Base-by-base conservation (phyloP, 2,329 filamentous ascomycete species). In the Leptographium wingfieldii region DNA sequence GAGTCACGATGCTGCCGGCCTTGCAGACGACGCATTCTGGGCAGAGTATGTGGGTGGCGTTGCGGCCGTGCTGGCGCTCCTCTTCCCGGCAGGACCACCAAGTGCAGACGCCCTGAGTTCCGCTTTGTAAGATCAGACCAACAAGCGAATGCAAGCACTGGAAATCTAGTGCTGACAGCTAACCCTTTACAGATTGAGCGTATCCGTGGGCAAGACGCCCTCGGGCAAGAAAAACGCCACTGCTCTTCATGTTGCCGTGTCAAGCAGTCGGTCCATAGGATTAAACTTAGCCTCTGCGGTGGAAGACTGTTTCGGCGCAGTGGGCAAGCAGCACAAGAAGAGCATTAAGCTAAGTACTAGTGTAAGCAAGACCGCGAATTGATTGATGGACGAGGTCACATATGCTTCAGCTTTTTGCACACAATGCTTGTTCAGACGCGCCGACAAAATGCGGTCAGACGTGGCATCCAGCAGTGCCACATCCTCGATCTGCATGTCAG, bases 11-110 rank as follows among this genome's bases (percentile, higher is more conserved):
- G 19, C 40, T 43, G 43, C 43, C 19, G 22, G 16, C 43, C 29
- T 11, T 9, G 53, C 27, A 27, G 51, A 55, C 14, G 64, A 66
- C 16, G 67, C 72, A 1, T 81, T 81, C 63, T 82, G 80, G 80
- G 75, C 78, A 11, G 74, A 76, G 57, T 82, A 81, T 60, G 69
- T 80, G 16, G 80, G 80, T 10, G 73, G 74, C 16, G 71, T 80
- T 35, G 76, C 78, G 4, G 69, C 71, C 14, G 67, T 76, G 4
- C 65, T 82, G 57, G 73, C 73, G 1, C 70, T 68, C 22, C 54
- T 81, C 1, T 69, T 76, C 38, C 75, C 77, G 0, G 69, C 71
- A 0, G 69, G 70, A 59, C 80, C 79, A 2, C 68, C 65, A 51
- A 68, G 65, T 2, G 63, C 67, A n/a, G 65, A 68, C 0, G 67